Percentiles rank a stretch among this genome's conserved stretches.
These are phyloP conservation scores for Abrus precatorius DNA, from an alignment of 306 rosid species.

Conservation along the genomic window DNA sequence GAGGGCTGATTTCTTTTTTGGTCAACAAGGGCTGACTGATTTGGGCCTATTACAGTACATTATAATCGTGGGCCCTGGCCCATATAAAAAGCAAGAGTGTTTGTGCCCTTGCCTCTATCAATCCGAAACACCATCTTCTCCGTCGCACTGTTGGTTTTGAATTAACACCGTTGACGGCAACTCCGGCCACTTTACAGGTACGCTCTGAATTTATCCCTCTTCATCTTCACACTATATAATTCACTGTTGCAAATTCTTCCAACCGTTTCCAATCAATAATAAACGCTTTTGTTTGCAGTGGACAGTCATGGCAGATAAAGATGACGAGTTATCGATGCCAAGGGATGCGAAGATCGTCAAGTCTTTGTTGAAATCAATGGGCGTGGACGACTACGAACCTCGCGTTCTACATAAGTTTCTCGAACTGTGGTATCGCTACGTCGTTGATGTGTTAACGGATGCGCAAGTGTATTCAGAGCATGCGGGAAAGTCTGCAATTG, in stretches of 20 bases:
- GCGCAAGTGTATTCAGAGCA: slow-evolving; percentile 98
- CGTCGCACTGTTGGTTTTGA: background rate
- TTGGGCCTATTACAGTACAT: background rate
- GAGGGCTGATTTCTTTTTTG: too few species aligned
- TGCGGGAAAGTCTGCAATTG: slow-evolving; percentile 79
- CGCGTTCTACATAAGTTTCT: slow-evolving; percentile 84
- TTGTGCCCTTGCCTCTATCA: background rate
- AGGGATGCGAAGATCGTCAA: slow-evolving; percentile 90
- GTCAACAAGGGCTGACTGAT: too few species aligned
- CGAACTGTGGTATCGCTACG: slow-evolving; percentile 95
- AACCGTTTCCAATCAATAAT: too few species aligned
- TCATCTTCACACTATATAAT: too few species aligned
- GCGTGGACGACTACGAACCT: slow-evolving; percentile 89
- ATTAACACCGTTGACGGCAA: background rate
- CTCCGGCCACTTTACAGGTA: background rate
- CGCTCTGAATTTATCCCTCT: background rate
- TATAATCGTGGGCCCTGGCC: background rate
- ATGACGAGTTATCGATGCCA: slow-evolving; percentile 72
- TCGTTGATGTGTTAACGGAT: slow-evolving; percentile 80
- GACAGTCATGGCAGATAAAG: slow-evolving; percentile 72
- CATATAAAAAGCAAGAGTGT: background rate
- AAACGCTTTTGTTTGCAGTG: too few species aligned
- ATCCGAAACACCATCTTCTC: background rate
- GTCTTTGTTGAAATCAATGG: slow-evolving; percentile 85
- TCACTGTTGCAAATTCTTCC: too few species aligned